phyloP scores from a whole-genome alignment of 2,329 filamentous ascomycete species.

The Epichloe brachyelytri region DNA sequence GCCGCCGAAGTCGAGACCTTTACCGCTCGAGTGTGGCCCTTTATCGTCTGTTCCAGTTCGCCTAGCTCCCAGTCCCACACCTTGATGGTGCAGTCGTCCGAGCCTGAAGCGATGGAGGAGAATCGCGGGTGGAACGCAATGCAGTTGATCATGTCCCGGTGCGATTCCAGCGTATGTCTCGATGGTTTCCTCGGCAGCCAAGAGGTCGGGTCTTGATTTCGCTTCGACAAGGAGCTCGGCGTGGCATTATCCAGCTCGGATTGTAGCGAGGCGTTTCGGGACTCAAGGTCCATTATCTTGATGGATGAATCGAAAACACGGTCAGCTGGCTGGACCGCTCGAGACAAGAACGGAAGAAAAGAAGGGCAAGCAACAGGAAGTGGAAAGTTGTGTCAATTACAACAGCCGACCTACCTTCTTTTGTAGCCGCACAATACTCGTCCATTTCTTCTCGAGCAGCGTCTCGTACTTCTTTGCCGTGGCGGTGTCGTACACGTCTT shows the following conservation, averaged over 20 bases:
- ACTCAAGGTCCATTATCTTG: conserved; percentile 88
- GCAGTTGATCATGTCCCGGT: conserved; percentile 69
- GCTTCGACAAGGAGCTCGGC: conserved; percentile 52
- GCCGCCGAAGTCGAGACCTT: conserved; percentile 79
- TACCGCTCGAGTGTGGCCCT: conserved; percentile 82
- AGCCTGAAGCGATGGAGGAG: conserved; percentile 78
- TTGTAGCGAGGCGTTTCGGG: conserved; percentile 59
- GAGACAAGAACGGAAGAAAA: too few species aligned
- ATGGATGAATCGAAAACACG: neutral
- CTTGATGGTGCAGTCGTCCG: conserved; percentile 88
- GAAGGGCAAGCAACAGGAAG: neutral
- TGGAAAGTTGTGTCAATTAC: too few species aligned
- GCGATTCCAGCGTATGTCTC: conserved; percentile 70
- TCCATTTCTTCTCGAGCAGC: conserved; percentile 96
- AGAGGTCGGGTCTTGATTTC: conserved; percentile 69
- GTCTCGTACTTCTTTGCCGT: conserved; percentile 92
- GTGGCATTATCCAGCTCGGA: conserved; percentile 75
- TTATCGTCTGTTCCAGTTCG: conserved; percentile 79
- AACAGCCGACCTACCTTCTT: conserved; percentile 57
- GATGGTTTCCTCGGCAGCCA: conserved; percentile 82
- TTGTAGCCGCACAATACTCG: conserved; percentile 82
- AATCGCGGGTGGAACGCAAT: conserved; percentile 90
- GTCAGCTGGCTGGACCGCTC: neutral
- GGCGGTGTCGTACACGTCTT: conserved; percentile 58
- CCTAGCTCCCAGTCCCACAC: conserved; percentile 96